A percentile compares a stretch with the other conserved stretches of the same genome.
phyloP scores from a whole-genome alignment of 1,284 basidiomycete species.

The Puccinia coronata region DNA sequence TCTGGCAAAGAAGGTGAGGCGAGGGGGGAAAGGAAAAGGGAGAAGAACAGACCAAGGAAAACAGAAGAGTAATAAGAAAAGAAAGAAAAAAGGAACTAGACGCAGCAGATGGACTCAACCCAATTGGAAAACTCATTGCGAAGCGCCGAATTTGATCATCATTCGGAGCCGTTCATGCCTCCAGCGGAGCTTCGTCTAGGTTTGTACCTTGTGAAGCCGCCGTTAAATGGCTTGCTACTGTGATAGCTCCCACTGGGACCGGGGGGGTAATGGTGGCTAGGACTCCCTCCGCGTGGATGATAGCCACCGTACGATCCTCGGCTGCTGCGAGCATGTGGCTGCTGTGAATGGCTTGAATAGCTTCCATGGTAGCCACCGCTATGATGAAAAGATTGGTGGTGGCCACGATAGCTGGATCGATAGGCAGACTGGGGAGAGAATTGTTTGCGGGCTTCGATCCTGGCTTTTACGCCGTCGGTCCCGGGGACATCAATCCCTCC shows the following conservation, averaged over 20 bases:
- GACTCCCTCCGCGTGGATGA: constrained; percentile 8
- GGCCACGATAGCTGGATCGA: constrained; percentile 29
- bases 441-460: constrained; percentile 27
- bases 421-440: constrained; percentile 22
- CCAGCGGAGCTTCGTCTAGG: constrained; percentile 1
- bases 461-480: constrained; percentile 8
- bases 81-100: background rate
- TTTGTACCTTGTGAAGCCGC: constrained; percentile 16
- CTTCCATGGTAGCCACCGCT: constrained; percentile 2
- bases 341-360: background rate
- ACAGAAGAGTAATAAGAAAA: background rate
- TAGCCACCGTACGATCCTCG: constrained; percentile 24
- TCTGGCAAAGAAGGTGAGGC: background rate
- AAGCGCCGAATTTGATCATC: background rate
- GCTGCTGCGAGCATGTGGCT: background rate
- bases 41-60: background rate
- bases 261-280: background rate
- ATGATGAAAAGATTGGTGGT: background rate
- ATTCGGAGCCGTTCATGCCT: constrained; percentile 5
- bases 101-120: background rate
- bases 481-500: constrained; percentile 29
- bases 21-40: no score
- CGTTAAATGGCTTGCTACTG: constrained; percentile 15
- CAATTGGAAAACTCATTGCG: background rate
- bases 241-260: background rate